Base-by-base conservation (phyloP, 2,329 filamentous ascomycete species). In the Cladosporium sp. region DNA sequence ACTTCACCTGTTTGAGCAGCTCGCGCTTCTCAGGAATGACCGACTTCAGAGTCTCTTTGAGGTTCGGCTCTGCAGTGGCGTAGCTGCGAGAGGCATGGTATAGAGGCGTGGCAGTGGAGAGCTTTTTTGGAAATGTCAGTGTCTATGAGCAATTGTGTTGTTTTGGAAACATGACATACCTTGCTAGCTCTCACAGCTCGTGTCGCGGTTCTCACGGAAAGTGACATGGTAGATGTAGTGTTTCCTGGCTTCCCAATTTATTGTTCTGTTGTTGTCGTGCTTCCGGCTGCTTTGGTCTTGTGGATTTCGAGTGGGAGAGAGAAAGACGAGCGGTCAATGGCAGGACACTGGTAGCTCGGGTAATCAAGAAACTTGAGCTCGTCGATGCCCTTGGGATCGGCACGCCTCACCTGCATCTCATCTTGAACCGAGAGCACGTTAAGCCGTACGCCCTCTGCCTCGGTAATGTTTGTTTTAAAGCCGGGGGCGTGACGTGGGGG, bases 11-110 rank as follows among this genome's bases (percentile, higher is more conserved):
- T 78, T 96, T 94, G 69, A 97, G 79, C 19, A 97, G 87, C 75
- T 96, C 93, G 55, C 92, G 87, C 81, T 97, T 97, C 62, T 87
- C 91, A 36, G 94, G 94, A 67, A 99, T 96, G 60, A 86, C 84
- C 66, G 87, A 85, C 69, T 86, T 88, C 66, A 99, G 85, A 14
- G 90, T 90, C 55, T 89, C 81, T 78, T 97, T 99, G 71, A 99
- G 86, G 72, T 93, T 89, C 60, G 89, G 90, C 75, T 97, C 93
- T 60, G 89, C 82, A 52, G 85, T 82, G 64, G 88, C 85, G 78
- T 92, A 92, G 73, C 74, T 79, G 70, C 88, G 82, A 20, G 63
- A 62, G 58, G 62, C 63, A 58, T 67, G 60, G 58, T 40, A 61
- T 56, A 64, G 30, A 20, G 65, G 64, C 7, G 64, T 61, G 42